Conservation (phyloP, 768 basidiomycete species). For the Suillus plorans region DNA sequence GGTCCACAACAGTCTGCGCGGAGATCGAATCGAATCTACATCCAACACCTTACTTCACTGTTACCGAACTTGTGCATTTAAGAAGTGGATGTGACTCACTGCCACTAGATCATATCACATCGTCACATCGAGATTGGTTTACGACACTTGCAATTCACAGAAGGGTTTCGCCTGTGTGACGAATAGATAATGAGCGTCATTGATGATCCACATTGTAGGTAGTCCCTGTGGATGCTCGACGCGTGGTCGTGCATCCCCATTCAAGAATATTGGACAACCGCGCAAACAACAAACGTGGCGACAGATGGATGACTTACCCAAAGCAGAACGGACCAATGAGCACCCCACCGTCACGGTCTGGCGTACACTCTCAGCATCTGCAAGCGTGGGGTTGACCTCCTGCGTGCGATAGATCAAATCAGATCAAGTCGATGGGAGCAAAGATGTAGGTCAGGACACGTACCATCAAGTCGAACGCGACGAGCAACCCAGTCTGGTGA, state of each 20-base stretch:
- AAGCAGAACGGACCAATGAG: conserved; percentile 76
- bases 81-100: not conserved
- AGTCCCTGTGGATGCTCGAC: not conserved
- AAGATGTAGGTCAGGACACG: conserved; percentile 17
- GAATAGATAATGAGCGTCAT: not conserved
- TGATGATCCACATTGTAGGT: not conserved
- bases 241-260: not conserved
- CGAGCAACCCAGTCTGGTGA: conserved; percentile 88
- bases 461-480: conserved; percentile 93
- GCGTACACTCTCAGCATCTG: conserved; percentile 67
- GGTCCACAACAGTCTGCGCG: not conserved
- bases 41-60: not conserved
- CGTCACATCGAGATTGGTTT: not conserved
- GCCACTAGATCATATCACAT: not conserved
- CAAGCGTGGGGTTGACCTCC: conserved; percentile 97
- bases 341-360: conserved; percentile 92
- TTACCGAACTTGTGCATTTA: not conserved
- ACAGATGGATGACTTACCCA: conserved; percentile 51
- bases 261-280: not conserved
- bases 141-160: not conserved
- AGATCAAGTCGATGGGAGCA: not conserved
- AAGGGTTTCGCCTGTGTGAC: not conserved
- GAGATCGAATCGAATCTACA: no score
- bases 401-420: conserved; percentile 27
- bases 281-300: not conserved